Evolutionary conservation across 805 yeast species (phyloP).

Genomic region (Komagataella pseudopastoris): DNA sequence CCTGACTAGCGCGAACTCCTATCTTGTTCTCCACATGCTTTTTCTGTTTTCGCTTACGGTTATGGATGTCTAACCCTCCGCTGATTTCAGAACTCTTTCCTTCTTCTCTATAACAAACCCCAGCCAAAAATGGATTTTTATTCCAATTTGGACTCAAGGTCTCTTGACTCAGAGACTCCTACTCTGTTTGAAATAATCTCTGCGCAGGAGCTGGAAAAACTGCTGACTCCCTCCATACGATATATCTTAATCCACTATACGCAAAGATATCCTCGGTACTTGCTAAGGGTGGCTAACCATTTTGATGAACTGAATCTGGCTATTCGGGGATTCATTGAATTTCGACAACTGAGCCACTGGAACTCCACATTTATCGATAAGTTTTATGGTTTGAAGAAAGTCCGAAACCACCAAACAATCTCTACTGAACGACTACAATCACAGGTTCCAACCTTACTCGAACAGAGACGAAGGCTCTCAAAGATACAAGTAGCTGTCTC

Average conservation of each 20-base stretch:
- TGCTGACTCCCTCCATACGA: slow-evolving; percentile 73
- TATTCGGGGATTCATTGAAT: slow-evolving; percentile 54
- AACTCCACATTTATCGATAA: slow-evolving; percentile 84
- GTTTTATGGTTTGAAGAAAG: slow-evolving; percentile 79
- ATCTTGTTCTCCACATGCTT: background rate
- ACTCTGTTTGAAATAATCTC: slow-evolving; percentile 84
- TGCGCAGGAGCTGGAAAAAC: slow-evolving; percentile 59
- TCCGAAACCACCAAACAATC: slow-evolving; percentile 13
- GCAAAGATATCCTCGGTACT: slow-evolving; percentile 56
- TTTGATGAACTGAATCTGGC: slow-evolving; percentile 68
- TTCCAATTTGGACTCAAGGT: slow-evolving; percentile 64
- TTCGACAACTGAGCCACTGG: slow-evolving; percentile 56
- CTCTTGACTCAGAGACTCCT: slow-evolving; percentile 64
- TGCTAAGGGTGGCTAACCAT: slow-evolving; percentile 44
- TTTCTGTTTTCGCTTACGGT: background rate
- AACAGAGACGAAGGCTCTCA: slow-evolving; percentile 38
- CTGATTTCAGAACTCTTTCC: background rate
- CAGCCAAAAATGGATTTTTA: slow-evolving; percentile 52
- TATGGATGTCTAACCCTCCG: background rate
- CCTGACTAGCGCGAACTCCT: background rate
- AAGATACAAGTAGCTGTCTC: slow-evolving; percentile 38
- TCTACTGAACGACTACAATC: slow-evolving; percentile 2
- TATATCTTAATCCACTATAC: slow-evolving; percentile 75
- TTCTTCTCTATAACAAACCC: background rate
- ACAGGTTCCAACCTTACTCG: slow-evolving; percentile 18